Base-by-base conservation (phyloP, 306 rosid species). In the Rubus idaeus region DNA sequence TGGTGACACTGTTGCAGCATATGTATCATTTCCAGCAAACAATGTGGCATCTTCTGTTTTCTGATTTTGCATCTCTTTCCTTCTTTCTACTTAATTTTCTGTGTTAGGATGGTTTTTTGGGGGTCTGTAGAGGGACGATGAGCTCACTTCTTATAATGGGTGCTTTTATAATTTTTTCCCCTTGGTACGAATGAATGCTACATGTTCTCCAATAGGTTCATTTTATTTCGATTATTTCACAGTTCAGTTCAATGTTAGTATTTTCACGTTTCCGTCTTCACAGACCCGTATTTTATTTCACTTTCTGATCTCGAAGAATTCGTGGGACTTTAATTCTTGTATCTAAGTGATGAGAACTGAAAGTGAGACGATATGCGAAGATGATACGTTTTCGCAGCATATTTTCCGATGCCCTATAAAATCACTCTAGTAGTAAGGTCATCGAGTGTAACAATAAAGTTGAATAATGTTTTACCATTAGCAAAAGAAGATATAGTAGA, bases 111-210 rank as follows among this genome's bases (percentile, higher is more conserved):
- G 78, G 56, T 76, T 50, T 49, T 84, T 80, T 79, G 77, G 71
- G 68, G 90, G 74, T 88, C 51, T 88, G 92, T 86, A 90, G 90
- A 88, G 82, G 88, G 81, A 85, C 62, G 77, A 82, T 75, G 77
- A 76, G 80, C 76, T 60, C 71, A 51, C 82, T 78, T 81, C 52
- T 62, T 87, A 70, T 60, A 80, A 84, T 77, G 82, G 87, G 84
- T 86, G 82, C 79, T 81, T 69, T 77, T 60, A 74, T 78, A 69
- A 50, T 75, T 57, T 75, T 57, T 76, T 17, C 73, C 68, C 18
- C 66, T 46, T 70, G 56, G 44, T 80, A 75, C 79, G 73, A 50
- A 58, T 52, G 73, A 58, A 44, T 74, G 39, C 77, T 41, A 46
- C 49, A 45, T 49, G 37, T 60, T 61, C 56, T 23, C 26, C 42